Conservation (phyloP, 2,329 filamentous ascomycete species). For the Neofusicoccum cordaticola region DNA sequence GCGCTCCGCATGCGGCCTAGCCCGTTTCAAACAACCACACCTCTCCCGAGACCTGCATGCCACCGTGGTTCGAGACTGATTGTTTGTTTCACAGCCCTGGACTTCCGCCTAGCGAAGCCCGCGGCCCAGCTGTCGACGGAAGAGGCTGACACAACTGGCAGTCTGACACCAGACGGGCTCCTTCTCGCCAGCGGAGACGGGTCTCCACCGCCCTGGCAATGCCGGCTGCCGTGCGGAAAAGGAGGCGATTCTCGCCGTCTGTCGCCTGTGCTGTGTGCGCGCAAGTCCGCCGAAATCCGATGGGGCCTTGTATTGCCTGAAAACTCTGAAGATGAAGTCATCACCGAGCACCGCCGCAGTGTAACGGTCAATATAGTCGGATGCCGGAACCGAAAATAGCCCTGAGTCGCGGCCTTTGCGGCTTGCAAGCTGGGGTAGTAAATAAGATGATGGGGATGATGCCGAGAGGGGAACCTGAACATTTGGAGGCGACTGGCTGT, state of each 20-base stretch:
- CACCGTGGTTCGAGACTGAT: constrained; percentile 8
- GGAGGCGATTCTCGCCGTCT: neutral
- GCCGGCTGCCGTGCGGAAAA: neutral
- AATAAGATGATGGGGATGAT: constrained; percentile 2
- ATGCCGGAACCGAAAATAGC: neutral
- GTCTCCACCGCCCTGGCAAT: neutral
- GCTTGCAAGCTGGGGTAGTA: neutral
- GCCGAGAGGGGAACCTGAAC: neutral
- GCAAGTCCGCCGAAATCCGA: neutral
- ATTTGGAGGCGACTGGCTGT: neutral
- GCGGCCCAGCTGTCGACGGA: neutral
- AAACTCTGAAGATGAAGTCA: neutral
- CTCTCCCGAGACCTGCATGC: neutral
- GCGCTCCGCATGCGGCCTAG: neutral
- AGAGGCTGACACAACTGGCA: neutral
- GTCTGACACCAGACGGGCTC: neutral
- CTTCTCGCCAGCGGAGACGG: neutral
- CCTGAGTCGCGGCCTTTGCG: neutral
- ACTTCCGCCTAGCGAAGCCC: neutral
- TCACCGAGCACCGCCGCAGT: neutral
- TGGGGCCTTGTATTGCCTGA: neutral
- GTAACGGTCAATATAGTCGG: neutral
- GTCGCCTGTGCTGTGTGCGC: neutral
- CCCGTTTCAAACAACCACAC: neutral
- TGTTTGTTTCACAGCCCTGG: constrained; percentile 1